A percentile compares a stretch with the other conserved stretches of the same genome.
Conservation (phyloP, 805 yeast genomes). For the Yarrowia sp. region DNA sequence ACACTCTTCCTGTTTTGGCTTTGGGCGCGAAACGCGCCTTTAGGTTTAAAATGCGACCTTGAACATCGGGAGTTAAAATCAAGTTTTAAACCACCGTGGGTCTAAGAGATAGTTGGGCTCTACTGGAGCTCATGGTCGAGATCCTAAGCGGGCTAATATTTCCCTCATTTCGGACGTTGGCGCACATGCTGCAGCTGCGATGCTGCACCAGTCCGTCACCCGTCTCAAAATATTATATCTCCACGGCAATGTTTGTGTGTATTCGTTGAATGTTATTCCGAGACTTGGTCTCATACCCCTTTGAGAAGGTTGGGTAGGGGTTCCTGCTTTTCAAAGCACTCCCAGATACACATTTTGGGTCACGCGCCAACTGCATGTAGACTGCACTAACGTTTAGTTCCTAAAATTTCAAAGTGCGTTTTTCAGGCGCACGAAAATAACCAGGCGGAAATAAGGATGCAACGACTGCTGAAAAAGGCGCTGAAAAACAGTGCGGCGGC, state of each 20-base stretch:
- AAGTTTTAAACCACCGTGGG: not conserved
- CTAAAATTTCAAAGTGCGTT: constrained; percentile 14
- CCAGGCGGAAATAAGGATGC: not conserved
- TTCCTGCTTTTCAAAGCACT: not conserved
- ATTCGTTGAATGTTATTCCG: not conserved
- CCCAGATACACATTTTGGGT: not conserved
- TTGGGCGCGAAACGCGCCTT: constrained; percentile 18
- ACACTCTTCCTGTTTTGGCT: constrained; percentile 3
- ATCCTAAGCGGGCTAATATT: not conserved
- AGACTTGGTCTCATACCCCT: not conserved
- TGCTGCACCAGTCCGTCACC: constrained; percentile 2
- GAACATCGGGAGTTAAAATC: not conserved
- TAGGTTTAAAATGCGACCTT: constrained; percentile 14
- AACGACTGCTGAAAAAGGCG: constrained; percentile 22
- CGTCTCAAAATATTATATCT: not conserved
- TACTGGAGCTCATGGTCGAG: too few relatives aligned
- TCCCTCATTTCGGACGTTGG: not conserved
- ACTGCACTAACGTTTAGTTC: constrained; percentile 15
- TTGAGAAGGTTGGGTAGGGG: not conserved
- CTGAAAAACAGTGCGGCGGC: constrained; percentile 15
- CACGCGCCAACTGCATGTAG: constrained; percentile 1
- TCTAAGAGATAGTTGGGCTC: too few relatives aligned
- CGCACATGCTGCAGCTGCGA: not conserved
- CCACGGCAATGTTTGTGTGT: not conserved
- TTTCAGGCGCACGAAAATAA: constrained; percentile 13